These are phyloP conservation scores for Arthrobotrys entomopaga DNA, from an alignment of 2,329 filamentous ascomycete genomes.

Conservation along the genomic window DNA sequence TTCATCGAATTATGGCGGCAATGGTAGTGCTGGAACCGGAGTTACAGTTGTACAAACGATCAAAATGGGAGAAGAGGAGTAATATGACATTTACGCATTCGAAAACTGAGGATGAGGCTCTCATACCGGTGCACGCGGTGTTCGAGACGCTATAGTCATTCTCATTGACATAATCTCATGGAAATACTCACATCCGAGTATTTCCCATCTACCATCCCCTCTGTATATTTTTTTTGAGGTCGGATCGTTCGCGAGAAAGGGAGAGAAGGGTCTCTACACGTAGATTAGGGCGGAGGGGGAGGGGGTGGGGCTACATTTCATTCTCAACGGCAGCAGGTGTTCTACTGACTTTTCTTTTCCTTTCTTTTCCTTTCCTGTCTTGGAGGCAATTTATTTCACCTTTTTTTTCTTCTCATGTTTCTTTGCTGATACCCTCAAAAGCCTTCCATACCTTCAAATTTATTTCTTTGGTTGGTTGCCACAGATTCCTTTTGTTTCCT, in stretches of 20 bases:
- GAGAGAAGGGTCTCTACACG: not conserved
- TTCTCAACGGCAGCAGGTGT: constrained; percentile 7
- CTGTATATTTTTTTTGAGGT: constrained; percentile 18
- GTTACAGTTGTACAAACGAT: not conserved
- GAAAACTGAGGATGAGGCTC: too few relatives aligned
- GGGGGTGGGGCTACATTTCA: not conserved
- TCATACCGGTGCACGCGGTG: too few relatives aligned
- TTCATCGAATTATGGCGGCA: not conserved
- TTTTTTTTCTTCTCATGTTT: constrained; percentile 1
- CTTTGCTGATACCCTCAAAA: constrained; percentile 50
- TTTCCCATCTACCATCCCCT: not conserved
- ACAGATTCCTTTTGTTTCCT: not conserved
- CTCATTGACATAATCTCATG: too few relatives aligned
- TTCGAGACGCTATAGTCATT: too few relatives aligned
- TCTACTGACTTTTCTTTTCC: not conserved
- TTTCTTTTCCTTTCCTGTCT: not conserved
- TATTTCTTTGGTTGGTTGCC: not conserved
- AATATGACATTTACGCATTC: too few relatives aligned
- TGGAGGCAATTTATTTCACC: constrained; percentile 3
- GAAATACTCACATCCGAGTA: not conserved
- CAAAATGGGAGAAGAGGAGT: not conserved
- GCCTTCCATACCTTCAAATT: constrained; percentile 2
- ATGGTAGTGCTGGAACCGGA: too few relatives aligned
- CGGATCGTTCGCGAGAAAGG: not conserved
- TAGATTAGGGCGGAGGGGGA: too few relatives aligned